Conservation (phyloP, 1,284 basidiomycete genomes). For the Vanrija humicola region DNA sequence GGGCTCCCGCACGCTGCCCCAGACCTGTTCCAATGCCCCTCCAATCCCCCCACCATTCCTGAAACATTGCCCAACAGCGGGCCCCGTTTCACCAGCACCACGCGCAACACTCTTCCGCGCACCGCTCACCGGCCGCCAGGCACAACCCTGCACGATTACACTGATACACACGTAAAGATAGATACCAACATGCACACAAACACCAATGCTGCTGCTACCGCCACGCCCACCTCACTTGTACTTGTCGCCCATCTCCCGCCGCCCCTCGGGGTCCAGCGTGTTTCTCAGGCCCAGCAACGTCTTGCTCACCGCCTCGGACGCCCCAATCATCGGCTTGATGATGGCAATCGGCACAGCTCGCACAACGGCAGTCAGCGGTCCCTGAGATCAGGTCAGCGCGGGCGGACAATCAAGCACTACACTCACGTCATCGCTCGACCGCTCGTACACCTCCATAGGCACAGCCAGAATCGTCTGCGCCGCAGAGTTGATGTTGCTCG, state of each 20-base stretch:
- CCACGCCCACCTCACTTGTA: slow-evolving; percentile 57
- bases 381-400: slow-evolving; percentile 54
- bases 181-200: too few species aligned
- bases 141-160: too few species aligned
- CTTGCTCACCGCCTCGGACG: slow-evolving; percentile 91
- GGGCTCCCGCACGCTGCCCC: neutral
- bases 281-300: slow-evolving; percentile 89
- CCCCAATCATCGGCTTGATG: slow-evolving; percentile 92
- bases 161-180: too few species aligned
- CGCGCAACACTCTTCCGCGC: too few species aligned
- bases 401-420: neutral
- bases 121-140: too few species aligned
- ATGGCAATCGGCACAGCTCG: slow-evolving; percentile 96
- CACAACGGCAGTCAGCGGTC: slow-evolving; percentile 84
- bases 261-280: slow-evolving; percentile 72
- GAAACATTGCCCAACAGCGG: too few species aligned
- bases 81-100: too few species aligned
- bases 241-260: slow-evolving; percentile 77
- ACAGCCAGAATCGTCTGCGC: slow-evolving; percentile 98
- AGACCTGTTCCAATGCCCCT: too few species aligned
- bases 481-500: slow-evolving; percentile 79
- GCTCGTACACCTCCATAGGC: slow-evolving; percentile 98
- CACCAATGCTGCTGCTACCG: too few species aligned
- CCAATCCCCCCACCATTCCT: too few species aligned
- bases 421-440: slow-evolving; percentile 76